A percentile compares a stretch with the other conserved stretches of the same genome.
Evolutionary conservation across 2,329 filamentous ascomycete genomes (phyloP).

Genomic region (Pseudopithomyces chartarum): DNA sequence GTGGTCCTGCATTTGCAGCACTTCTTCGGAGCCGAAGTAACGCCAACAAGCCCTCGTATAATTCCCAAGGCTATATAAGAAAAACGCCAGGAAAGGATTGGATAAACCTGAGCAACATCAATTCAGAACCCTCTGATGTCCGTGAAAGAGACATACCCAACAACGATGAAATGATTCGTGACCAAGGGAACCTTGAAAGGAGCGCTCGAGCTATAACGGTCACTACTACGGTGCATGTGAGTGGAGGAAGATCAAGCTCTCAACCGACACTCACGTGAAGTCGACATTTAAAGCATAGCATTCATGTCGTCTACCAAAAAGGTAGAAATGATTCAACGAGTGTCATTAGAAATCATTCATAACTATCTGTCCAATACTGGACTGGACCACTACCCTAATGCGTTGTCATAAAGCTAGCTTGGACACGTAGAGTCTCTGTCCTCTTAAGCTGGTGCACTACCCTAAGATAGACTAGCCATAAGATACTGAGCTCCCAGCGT

Average conservation of each 20-base stretch:
- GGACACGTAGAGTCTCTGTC: too few relatives aligned
- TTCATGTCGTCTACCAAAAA: neutral
- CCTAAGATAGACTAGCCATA: too few relatives aligned
- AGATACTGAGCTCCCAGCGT: too few relatives aligned
- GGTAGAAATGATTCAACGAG: neutral
- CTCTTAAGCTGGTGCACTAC: too few relatives aligned
- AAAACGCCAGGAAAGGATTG: conserved; percentile 10
- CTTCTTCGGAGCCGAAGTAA: conserved; percentile 20
- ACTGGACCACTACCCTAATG: too few relatives aligned
- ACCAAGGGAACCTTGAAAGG: conserved; percentile 19
- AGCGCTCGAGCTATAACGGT: conserved; percentile 10
- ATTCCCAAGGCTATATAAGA: conserved; percentile 16
- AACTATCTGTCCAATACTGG: too few relatives aligned
- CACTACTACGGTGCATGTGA: conserved; percentile 12
- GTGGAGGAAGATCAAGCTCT: neutral
- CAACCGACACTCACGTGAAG: neutral
- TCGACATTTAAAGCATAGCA: neutral
- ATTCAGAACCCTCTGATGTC: conserved; percentile 1
- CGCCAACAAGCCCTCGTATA: conserved; percentile 14
- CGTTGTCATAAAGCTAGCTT: too few relatives aligned
- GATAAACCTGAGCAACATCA: conserved; percentile 14
- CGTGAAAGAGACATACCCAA: neutral
- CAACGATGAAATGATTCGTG: conserved; percentile 14
- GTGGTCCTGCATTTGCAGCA: conserved; percentile 28
- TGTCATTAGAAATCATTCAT: neutral